Percentiles rank a stretch among this genome's conserved stretches.
Conservation (phyloP, 2,329 filamentous ascomycete genomes). For the Berkeleyomyces rouxiae region DNA sequence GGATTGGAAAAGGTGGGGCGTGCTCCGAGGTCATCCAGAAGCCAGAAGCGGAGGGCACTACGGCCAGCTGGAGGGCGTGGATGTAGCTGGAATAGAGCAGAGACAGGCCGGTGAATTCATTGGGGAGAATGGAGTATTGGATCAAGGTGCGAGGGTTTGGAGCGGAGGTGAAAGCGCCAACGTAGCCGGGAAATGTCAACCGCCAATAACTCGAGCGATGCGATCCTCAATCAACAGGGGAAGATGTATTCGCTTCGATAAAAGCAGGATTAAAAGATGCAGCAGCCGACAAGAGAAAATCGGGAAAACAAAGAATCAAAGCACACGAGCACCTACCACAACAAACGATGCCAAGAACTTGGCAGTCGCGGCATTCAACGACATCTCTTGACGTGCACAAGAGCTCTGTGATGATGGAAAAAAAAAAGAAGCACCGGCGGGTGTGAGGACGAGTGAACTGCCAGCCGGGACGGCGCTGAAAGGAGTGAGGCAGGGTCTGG, state of each 20-base stretch:
- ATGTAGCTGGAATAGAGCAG: neutral
- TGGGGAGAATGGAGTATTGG: neutral
- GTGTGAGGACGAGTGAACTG: neutral
- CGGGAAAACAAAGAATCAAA: constrained; percentile 1
- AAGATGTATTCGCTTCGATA: neutral
- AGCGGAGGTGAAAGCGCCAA: too few relatives aligned
- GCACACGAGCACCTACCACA: constrained; percentile 5
- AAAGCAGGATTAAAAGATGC: neutral
- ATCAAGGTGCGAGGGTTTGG: too few relatives aligned
- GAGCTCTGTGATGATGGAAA: neutral
- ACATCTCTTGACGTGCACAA: constrained; percentile 1
- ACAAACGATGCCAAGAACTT: constrained; percentile 1
- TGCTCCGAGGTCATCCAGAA: neutral
- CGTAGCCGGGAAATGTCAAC: neutral
- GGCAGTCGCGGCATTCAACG: constrained; percentile 1
- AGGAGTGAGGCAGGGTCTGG: neutral
- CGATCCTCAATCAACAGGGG: too few relatives aligned
- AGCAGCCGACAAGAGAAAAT: neutral
- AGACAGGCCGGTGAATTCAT: neutral
- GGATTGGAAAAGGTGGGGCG: neutral
- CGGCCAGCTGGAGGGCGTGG: neutral
- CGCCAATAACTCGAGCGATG: neutral
- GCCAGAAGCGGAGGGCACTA: neutral
- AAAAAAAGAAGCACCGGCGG: neutral
- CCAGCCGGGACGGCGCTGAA: neutral